These are phyloP conservation scores for Eutrema salsugineum DNA, from an alignment of 441 rosid species.

Conservation along the genomic window DNA sequence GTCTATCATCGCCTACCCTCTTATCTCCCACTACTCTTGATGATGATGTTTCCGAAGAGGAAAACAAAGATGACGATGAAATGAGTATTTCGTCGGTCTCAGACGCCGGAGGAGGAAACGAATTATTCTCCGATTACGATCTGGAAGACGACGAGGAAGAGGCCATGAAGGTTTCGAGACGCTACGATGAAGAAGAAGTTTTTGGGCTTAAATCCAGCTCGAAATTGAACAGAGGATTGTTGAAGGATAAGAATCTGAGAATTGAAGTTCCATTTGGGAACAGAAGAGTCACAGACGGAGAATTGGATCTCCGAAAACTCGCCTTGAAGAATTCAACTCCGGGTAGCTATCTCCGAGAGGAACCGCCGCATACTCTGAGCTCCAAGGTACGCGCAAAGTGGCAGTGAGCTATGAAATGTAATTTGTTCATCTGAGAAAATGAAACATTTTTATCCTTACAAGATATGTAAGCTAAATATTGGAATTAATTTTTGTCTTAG, in stretches of 20 bases:
- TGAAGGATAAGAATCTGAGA: slow-evolving; percentile 54
- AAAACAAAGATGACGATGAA: slow-evolving; percentile 17
- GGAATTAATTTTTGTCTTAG: slow-evolving; percentile 25
- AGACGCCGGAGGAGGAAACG: slow-evolving; percentile 27
- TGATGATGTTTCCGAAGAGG: slow-evolving; percentile 5
- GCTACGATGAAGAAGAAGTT: slow-evolving; percentile 37
- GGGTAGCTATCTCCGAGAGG: slow-evolving; percentile 36
- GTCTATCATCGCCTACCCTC: slow-evolving; percentile 43
- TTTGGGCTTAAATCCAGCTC: slow-evolving; percentile 29
- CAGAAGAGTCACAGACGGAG: slow-evolving; percentile 64
- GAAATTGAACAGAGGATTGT: slow-evolving; percentile 55
- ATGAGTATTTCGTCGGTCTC: slow-evolving; percentile 74
- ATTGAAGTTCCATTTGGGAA: slow-evolving; percentile 57
- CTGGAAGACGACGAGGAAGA: slow-evolving; percentile 29
- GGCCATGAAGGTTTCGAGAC: slow-evolving; percentile 1
- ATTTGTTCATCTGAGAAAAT: no score
- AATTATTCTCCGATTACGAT: slow-evolving; percentile 38
- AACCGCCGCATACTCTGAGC: slow-evolving; percentile 46
- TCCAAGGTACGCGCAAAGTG: slow-evolving; percentile 39
- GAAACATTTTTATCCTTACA: no score
- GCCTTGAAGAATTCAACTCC: slow-evolving; percentile 41
- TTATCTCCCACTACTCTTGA: slow-evolving; percentile 30
- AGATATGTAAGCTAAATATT: not conserved
- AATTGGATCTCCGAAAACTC: slow-evolving; percentile 20
- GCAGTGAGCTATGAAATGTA: no score